phyloP scores from a whole-genome alignment of 257 asterid species.

The Primulina eburnea region DNA sequence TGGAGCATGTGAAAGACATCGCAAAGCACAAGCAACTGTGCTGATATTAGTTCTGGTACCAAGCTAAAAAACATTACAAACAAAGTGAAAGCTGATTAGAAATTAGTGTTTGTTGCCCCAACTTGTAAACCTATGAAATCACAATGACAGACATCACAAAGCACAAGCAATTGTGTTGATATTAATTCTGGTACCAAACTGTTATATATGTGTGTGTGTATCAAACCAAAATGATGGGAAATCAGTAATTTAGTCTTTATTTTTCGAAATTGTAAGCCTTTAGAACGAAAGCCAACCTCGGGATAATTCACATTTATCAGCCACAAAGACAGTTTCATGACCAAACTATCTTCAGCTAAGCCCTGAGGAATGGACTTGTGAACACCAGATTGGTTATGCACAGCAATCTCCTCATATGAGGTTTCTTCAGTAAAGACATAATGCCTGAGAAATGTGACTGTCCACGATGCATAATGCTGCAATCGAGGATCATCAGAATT shows the following conservation, averaged over 20 bases:
- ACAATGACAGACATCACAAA: background rate
- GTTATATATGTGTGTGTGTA: too few species aligned
- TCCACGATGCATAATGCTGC: conserved; percentile 88
- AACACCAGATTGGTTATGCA: conserved; percentile 39
- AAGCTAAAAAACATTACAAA: conserved; percentile 43
- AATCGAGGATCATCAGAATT: conserved; percentile 62
- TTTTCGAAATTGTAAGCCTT: conserved; percentile 11
- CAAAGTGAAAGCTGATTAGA: conserved; percentile 22
- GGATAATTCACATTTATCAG: conserved; percentile 59
- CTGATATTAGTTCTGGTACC: conserved; percentile 41
- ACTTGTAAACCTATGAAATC: background rate
- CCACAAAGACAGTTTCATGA: conserved; percentile 79
- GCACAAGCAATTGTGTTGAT: too few species aligned
- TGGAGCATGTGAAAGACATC: conserved; percentile 79
- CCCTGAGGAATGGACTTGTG: conserved; percentile 48
- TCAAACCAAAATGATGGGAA: too few species aligned
- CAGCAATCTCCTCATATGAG: conserved; percentile 40
- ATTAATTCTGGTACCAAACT: too few species aligned
- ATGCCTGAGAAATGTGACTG: conserved; percentile 81
- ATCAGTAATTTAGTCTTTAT: too few species aligned
- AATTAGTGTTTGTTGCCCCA: background rate
- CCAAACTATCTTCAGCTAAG: conserved; percentile 68
- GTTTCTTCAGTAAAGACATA: conserved; percentile 45
- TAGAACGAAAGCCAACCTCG: conserved; percentile 47
- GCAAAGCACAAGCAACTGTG: conserved; percentile 49